phyloP scores from a whole-genome alignment of 805 yeast species.

The Debaryomyces tyrocola region DNA sequence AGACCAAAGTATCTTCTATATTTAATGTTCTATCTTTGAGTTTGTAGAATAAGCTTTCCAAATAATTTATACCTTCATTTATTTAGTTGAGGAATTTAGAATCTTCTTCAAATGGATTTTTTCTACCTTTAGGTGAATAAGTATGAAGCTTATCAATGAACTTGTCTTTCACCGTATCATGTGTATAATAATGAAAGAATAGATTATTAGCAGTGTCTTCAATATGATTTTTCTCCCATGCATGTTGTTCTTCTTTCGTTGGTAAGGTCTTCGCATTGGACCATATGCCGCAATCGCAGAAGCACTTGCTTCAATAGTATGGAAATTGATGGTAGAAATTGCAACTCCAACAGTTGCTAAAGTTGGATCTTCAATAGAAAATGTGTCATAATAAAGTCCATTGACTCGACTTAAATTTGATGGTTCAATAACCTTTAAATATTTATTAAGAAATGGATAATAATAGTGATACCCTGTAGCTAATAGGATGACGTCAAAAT shows the following conservation, averaged over 20 bases:
- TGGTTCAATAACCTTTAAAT: slow-evolving; percentile 22
- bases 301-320: slow-evolving; percentile 50
- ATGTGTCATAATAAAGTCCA: slow-evolving; percentile 38
- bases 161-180: slow-evolving; percentile 18
- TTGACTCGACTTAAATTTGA: slow-evolving; percentile 32
- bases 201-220: slow-evolving; percentile 18
- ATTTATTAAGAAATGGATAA: slow-evolving; percentile 38
- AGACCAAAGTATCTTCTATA: slow-evolving; percentile 15
- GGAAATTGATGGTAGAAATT: slow-evolving; percentile 46
- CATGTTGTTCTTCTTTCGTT: slow-evolving; percentile 33
- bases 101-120: slow-evolving; percentile 27
- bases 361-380: slow-evolving; percentile 43
- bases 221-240: slow-evolving; percentile 30
- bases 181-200: slow-evolving; percentile 36
- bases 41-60: slow-evolving; percentile 23
- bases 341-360: slow-evolving; percentile 42
- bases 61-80: slow-evolving; percentile 13
- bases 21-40: slow-evolving; percentile 20
- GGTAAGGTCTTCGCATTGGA: slow-evolving; percentile 40
- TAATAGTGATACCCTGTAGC: slow-evolving; percentile 54
- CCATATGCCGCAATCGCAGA: slow-evolving; percentile 60
- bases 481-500: slow-evolving; percentile 41
- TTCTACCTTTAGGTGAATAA: slow-evolving; percentile 27
- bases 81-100: slow-evolving; percentile 23
- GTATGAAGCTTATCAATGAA: slow-evolving; percentile 25